Evolutionary conservation across 768 basidiomycete species (phyloP).

Genomic region (Sarcodon aspratus): DNA sequence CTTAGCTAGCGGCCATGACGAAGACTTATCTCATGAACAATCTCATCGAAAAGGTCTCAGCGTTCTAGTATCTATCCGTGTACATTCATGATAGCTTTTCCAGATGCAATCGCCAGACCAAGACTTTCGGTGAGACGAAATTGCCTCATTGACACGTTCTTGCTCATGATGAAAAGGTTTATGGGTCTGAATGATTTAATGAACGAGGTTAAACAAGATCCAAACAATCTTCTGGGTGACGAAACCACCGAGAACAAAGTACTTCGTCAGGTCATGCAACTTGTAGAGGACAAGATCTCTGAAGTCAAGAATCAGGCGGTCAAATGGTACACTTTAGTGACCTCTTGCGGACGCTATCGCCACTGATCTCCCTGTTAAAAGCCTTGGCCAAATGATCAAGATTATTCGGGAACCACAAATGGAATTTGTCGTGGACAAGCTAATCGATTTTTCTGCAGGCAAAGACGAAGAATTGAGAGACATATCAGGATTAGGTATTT

Average conservation of each 20-base stretch:
- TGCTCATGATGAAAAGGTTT: slow-evolving; percentile 41
- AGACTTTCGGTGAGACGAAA: slow-evolving; percentile 60
- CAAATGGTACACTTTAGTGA: slow-evolving; percentile 58
- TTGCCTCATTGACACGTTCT: slow-evolving; percentile 8
- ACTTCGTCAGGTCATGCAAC: slow-evolving; percentile 68
- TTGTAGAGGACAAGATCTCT: slow-evolving; percentile 91
- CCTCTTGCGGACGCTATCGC: neutral
- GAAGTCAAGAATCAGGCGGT: slow-evolving; percentile 98
- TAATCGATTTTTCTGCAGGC: slow-evolving; percentile 76
- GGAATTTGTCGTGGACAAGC: slow-evolving; percentile 79
- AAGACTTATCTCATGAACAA: slow-evolving; percentile 79
- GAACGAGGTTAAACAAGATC: slow-evolving; percentile 77
- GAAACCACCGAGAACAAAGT: slow-evolving; percentile 80
- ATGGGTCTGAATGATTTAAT: slow-evolving; percentile 96
- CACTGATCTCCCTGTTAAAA: slow-evolving; percentile 16
- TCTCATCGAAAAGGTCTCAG: slow-evolving; percentile 65
- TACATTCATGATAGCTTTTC: slow-evolving; percentile 3
- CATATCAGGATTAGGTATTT: slow-evolving; percentile 80
- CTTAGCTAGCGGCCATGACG: slow-evolving; percentile 43
- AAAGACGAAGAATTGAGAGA: slow-evolving; percentile 91
- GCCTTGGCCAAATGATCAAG: slow-evolving; percentile 85
- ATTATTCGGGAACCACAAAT: slow-evolving; percentile 75
- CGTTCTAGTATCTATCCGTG: neutral
- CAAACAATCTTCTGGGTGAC: slow-evolving; percentile 66
- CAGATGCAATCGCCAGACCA: slow-evolving; percentile 89